A percentile compares a stretch with the other conserved stretches of the same genome.
Conservation (phyloP, 2,329 filamentous ascomycete species). For the Hymenoscyphus linearis region DNA sequence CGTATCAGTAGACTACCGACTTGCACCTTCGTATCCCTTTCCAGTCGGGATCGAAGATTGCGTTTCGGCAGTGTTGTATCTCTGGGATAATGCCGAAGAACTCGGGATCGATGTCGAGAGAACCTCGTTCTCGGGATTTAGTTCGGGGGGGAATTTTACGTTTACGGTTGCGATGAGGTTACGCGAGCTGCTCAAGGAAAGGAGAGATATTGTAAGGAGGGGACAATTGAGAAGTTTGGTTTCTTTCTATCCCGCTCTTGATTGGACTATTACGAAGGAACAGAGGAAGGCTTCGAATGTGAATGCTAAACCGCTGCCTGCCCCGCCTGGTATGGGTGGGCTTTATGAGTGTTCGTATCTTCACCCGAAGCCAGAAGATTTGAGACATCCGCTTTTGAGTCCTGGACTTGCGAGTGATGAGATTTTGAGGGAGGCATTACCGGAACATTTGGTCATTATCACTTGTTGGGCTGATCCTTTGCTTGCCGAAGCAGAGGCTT, state of each 20-base stretch:
- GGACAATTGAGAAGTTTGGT: conserved; percentile 11
- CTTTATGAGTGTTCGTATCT: conserved; percentile 20
- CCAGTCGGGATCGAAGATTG: conserved; percentile 58
- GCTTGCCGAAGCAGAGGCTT: conserved; percentile 19
- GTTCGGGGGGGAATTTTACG: conserved; percentile 36
- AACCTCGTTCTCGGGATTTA: conserved; percentile 43
- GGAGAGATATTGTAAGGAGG: conserved; percentile 2
- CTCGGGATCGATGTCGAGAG: conserved; percentile 15
- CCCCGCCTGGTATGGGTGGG: conserved; percentile 9
- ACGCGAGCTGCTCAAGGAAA: conserved; percentile 8
- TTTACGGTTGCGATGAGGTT: conserved; percentile 13
- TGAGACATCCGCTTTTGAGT: conserved; percentile 12
- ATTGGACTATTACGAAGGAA: conserved; percentile 8
- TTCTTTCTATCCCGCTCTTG: conserved; percentile 15
- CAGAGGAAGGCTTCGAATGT: conserved; percentile 10
- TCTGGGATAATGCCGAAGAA: conserved; percentile 19
- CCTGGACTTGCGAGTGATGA: conserved; percentile 18
- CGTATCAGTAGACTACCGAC: conserved; percentile 58
- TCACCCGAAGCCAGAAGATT: conserved; percentile 6
- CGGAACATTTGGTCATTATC: conserved; percentile 18
- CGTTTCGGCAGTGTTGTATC: conserved; percentile 37
- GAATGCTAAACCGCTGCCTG: conserved; percentile 8
- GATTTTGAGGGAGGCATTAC: conserved; percentile 17
- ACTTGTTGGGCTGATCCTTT: conserved; percentile 24
- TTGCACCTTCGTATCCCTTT: conserved; percentile 57